Base-by-base conservation (phyloP, 1,284 basidiomycete genomes). In the Ganoderma meredithae region DNA sequence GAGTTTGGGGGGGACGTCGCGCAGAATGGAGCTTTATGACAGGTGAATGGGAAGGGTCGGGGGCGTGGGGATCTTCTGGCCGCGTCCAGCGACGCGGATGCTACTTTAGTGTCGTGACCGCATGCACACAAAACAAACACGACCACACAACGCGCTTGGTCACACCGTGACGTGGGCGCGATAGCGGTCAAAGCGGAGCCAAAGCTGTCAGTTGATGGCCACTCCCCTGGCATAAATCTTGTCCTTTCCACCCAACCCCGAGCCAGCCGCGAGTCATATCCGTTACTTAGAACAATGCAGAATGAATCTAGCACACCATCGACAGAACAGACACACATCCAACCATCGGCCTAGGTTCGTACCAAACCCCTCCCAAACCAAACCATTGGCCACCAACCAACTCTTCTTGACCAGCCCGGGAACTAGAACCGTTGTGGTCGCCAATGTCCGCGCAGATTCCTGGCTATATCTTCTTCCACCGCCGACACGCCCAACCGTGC, bases 391-490 rank as follows among this genome's bases (percentile, higher is more conserved):
- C 19, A 47, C n/a, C 19, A 44, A 47, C 19, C n/a, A 22, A 44
- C 7, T 9, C 22, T 22, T 12, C 22, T 43, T 22, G 47, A 25
- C 47, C 44, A 15, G 31, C 31, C 31, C 31, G 31, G 31, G 36
- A 27, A n/a, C 64, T 76, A 88, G 64, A 86, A 78, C 67, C 80
- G 83, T 64, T 89, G 85, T 0, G 88, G 90, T 27, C 81, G 78
- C 90, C 91, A 92, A 74, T 92, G 90, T 44, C 82, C 83, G 62
- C 79, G 84, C 71, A 92, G 75, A 65, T 72, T 78, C 69, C 77
- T 84, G 13, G 82, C 90, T 10, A 92, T 88, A 74, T 90, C 87
- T 66, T 81, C 81, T 76, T 92, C 90, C 5, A 81, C 84, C 31
- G 75, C 75, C 15, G 79, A 78, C 17, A 78, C 69, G 52, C 72